Conservation (phyloP, 2,329 filamentous ascomycete species). For the Arthrinium phaeospermum region DNA sequence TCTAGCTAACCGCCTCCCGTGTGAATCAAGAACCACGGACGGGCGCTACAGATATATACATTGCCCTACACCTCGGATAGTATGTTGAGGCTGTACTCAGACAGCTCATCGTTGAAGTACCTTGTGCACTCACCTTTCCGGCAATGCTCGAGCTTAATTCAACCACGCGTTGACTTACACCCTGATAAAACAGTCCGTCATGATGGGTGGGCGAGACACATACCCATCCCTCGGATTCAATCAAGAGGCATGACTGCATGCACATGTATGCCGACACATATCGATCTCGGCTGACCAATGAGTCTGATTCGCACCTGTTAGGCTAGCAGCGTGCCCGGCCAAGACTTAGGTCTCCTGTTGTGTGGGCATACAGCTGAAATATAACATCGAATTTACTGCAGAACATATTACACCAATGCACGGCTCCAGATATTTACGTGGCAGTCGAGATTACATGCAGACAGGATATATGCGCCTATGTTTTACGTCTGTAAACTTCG, state of each 20-base stretch:
- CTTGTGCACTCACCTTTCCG: not conserved
- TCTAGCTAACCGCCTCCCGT: not conserved
- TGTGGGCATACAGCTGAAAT: not conserved
- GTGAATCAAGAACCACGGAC: too few relatives aligned
- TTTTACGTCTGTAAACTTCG: not conserved
- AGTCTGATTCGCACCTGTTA: not conserved
- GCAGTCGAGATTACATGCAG: not conserved
- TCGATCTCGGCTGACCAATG: not conserved
- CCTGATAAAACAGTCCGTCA: not conserved
- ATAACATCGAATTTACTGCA: not conserved
- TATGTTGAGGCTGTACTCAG: constrained; percentile 14
- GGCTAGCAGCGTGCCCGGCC: not conserved
- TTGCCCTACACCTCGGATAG: not conserved
- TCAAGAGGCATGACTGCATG: not conserved
- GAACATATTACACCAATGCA: not conserved
- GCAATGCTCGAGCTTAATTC: not conserved
- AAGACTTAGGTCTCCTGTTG: not conserved
- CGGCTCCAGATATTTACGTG: constrained; percentile 11
- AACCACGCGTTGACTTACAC: constrained; percentile 9
- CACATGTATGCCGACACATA: too few relatives aligned
- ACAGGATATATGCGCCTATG: not conserved
- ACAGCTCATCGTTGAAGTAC: not conserved
- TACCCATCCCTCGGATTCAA: not conserved
- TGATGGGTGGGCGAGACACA: not conserved
- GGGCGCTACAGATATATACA: not conserved